phyloP scores from a whole-genome alignment of 148 eudicot genomes.

The Spergularia marina region DNA sequence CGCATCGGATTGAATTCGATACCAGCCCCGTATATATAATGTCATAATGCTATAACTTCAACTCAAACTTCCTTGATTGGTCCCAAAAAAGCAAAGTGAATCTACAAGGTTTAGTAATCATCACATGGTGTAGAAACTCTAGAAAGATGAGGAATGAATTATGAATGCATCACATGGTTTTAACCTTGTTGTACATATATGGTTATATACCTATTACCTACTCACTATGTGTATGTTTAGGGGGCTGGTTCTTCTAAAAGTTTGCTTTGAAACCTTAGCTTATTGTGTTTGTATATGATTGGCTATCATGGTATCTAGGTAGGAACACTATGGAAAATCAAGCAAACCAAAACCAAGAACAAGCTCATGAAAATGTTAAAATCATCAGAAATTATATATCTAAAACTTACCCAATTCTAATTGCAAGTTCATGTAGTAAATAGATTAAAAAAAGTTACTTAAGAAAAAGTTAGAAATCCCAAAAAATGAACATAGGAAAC shows the following conservation, averaged over 20 bases:
- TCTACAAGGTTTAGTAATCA: neutral
- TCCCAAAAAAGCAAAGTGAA: constrained; percentile 1
- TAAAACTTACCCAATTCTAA: too few species aligned
- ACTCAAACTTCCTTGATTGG: neutral
- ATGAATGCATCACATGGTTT: neutral
- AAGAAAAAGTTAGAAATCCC: too few species aligned
- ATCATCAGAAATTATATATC: neutral
- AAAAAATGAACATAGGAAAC: too few species aligned
- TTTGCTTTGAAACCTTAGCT: too few species aligned
- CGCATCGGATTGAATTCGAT: too few species aligned
- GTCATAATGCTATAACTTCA: too few species aligned
- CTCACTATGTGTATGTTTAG: neutral
- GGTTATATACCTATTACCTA: neutral
- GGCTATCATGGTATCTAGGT: neutral
- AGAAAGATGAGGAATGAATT: neutral
- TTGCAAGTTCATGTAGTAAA: too few species aligned
- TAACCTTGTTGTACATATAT: neutral
- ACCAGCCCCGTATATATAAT: too few species aligned
- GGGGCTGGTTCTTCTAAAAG: neutral
- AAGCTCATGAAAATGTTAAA: neutral
- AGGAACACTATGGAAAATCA: neutral
- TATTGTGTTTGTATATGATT: too few species aligned
- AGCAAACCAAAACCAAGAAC: neutral
- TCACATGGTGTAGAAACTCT: neutral
- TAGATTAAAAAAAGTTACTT: too few species aligned